Evolutionary conservation across 306 rosid species (phyloP), one percentile per base, ranked within the genome.

Genomic region (Leucaena leucocephala): DNA sequence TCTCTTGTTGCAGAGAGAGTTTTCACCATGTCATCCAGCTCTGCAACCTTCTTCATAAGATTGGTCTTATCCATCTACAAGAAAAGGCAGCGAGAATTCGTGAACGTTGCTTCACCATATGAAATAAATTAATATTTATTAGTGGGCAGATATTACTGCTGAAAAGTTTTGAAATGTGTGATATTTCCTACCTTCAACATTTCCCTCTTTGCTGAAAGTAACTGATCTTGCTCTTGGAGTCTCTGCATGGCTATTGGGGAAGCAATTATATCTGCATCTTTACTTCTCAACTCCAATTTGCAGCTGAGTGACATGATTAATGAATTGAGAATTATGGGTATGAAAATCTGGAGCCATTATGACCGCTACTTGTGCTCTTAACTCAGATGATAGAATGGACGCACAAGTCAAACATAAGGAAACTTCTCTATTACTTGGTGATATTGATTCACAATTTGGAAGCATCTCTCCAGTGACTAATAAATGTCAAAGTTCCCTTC

Each of bases 141-240:
- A n/a, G 1, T 54, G 55, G 59, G 73, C 62, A 14, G 1, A 4
- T 72, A 14, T 74, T 19, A 80, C 59, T 54, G 15, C 39, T 54
- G 9, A 71, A 40, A 71, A 71, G 45, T 49, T 71, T 63, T 33
- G 58, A 34, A 27, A 36, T 17, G n/a, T 59, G 52, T 75, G 65
- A 63, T 45, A 39, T 34, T 50, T 16, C 66, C 67, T 78, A 91
- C 98, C 94, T 92, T 92, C 86, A 95, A 69, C 90, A 90, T 91
- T 78, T 90, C 98, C 78, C 91, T 95, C 84, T 95, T 91, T 66
- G 90, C 91, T n/a, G 86, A 91, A 84, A 92, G 96, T 82, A 95
- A 77, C 62, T 89, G 97, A 85, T 91, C 96, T 82, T 90, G 91
- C 77, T 91, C 96, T 78, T 84, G 87, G 70, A 95, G 91, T 86